Conservation (phyloP, 2,329 filamentous ascomycete genomes). For the Blumeria hordei region DNA sequence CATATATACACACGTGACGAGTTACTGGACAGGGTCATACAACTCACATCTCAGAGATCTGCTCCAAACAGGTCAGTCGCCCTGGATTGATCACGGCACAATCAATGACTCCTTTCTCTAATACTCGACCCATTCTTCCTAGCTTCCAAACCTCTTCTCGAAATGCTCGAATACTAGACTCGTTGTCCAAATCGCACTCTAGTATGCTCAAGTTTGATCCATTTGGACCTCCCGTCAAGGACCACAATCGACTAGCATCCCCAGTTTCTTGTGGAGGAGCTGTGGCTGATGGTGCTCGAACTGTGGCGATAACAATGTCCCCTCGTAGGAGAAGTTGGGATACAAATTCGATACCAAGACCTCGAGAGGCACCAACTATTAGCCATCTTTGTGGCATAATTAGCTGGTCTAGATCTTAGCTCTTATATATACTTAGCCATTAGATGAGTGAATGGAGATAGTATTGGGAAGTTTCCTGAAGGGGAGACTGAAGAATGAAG, state of each 20-base stretch:
- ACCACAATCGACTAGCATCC: constrained; percentile 17
- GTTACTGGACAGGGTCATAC: neutral
- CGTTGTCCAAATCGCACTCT: constrained; percentile 27
- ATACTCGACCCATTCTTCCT: constrained; percentile 2
- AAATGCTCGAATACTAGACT: constrained; percentile 22
- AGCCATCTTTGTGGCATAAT: constrained; percentile 18
- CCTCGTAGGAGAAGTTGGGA: constrained; percentile 18
- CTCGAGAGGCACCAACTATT: constrained; percentile 21
- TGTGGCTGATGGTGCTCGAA: constrained; percentile 17
- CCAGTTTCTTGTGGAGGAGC: constrained; percentile 8
- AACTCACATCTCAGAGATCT: constrained; percentile 17
- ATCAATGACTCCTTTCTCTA: constrained; percentile 15
- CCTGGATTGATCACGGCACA: constrained; percentile 32
- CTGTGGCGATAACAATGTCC: constrained; percentile 22
- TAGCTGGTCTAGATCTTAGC: no score
- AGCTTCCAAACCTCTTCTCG: constrained; percentile 5
- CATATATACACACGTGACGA: no score
- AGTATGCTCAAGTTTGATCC: constrained; percentile 7
- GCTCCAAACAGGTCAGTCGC: constrained; percentile 27
- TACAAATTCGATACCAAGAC: constrained; percentile 21
- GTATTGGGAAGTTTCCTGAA: no score
- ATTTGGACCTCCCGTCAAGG: constrained; percentile 19
- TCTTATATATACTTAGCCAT: no score
- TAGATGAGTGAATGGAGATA: no score
- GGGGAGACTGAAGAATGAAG: no score